Evolutionary conservation across 225 moss, liverwort and hornwort species (phyloP).

Genomic region (Antitrichia curtipendula): DNA sequence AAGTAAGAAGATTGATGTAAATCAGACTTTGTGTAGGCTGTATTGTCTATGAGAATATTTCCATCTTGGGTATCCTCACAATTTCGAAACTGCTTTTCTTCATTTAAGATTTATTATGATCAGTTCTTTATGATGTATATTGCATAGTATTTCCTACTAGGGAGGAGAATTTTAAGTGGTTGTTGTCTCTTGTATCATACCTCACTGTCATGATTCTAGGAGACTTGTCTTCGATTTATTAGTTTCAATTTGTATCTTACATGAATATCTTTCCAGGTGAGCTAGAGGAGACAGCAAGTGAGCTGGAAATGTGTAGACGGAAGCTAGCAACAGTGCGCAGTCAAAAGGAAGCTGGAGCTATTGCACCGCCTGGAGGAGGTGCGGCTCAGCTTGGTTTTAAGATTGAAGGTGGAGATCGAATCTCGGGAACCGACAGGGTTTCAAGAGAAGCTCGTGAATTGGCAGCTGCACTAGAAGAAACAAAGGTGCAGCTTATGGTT

Average conservation of each 20-base stretch:
- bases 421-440: conserved; percentile 20
- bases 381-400: conserved; percentile 4
- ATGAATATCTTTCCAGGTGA: conserved; percentile 39
- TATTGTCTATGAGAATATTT: background rate
- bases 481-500: conserved; percentile 50
- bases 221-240: background rate
- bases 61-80: background rate
- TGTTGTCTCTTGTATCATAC: background rate
- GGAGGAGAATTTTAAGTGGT: background rate
- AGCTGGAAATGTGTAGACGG: conserved; percentile 72
- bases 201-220: background rate
- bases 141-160: background rate
- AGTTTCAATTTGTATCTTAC: background rate
- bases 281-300: conserved; percentile 76
- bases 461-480: conserved; percentile 70
- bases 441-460: conserved; percentile 61
- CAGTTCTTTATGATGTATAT: background rate
- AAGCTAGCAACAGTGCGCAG: conserved; percentile 73
- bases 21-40: background rate
- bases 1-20: background rate
- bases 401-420: conserved; percentile 40
- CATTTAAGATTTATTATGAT: conserved; percentile 8
- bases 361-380: conserved; percentile 52
- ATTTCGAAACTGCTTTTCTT: conserved; percentile 20
- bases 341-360: conserved; percentile 67